Evolutionary conservation across 2,329 filamentous ascomycete species (phyloP).

Genomic region (Alternaria longipes): DNA sequence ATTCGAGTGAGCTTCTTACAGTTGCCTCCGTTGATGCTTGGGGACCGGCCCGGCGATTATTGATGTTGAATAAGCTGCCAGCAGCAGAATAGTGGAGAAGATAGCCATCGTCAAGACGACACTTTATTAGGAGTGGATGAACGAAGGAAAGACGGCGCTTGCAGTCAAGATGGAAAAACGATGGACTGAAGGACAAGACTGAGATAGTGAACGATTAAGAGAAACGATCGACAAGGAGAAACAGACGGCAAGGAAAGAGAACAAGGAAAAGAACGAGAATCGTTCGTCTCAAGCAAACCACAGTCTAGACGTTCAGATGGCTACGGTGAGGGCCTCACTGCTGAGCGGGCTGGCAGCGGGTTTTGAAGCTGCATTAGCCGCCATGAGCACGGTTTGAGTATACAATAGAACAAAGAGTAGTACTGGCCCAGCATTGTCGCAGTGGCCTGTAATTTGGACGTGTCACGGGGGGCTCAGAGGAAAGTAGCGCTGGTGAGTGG

Average conservation of each 20-base stretch:
- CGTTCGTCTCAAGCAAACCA: slow-evolving; percentile 39
- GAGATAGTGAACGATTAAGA: slow-evolving; percentile 40
- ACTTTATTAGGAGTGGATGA: slow-evolving; percentile 24
- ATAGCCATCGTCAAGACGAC: slow-evolving; percentile 38
- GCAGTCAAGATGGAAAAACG: slow-evolving; percentile 8
- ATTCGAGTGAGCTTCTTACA: slow-evolving; percentile 33
- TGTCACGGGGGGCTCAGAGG: slow-evolving; percentile 31
- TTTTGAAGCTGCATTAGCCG: slow-evolving; percentile 53
- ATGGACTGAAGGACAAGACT: slow-evolving; percentile 31
- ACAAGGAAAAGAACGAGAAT: slow-evolving; percentile 29
- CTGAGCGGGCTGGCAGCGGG: slow-evolving; percentile 34
- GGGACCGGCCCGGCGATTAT: slow-evolving; percentile 49
- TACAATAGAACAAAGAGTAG: slow-evolving; percentile 36
- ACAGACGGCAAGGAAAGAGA: slow-evolving; percentile 32
- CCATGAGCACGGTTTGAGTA: slow-evolving; percentile 50
- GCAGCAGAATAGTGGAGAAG: slow-evolving; percentile 43
- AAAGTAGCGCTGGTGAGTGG: slow-evolving; percentile 26
- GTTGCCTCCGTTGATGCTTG: slow-evolving; percentile 32
- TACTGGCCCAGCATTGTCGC: slow-evolving; percentile 46
- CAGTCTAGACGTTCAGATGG: slow-evolving; percentile 37
- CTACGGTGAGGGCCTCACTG: slow-evolving; percentile 35
- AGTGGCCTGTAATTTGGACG: slow-evolving; percentile 33
- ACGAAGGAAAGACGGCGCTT: slow-evolving; percentile 23
- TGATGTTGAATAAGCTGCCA: slow-evolving; percentile 47
- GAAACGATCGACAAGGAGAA: slow-evolving; percentile 44